phyloP scores from a whole-genome alignment of 192 early-diverging fungal species.

The Chytriomyces sp. region DNA sequence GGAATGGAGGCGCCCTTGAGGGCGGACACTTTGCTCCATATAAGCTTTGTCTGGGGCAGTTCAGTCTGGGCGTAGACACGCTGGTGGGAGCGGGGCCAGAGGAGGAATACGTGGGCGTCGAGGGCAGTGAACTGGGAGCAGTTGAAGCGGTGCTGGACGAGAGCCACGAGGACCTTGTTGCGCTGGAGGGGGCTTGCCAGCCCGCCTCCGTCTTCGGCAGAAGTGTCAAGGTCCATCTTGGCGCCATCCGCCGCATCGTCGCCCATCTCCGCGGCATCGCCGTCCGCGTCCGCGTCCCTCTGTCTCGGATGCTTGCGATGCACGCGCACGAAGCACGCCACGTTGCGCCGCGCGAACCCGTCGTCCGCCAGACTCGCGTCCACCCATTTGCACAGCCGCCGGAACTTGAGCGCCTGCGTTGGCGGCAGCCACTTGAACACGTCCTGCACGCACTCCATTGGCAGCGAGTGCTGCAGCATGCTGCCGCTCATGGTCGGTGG shows the following conservation, averaged over 20 bases:
- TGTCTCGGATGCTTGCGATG: not conserved
- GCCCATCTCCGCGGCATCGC: not conserved
- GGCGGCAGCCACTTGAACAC: slow-evolving; percentile 20
- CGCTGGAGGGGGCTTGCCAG: not conserved
- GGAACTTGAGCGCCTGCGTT: not conserved
- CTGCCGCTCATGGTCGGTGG: not conserved
- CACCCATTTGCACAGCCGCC: not conserved
- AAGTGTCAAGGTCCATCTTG: not conserved
- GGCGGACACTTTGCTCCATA: not conserved
- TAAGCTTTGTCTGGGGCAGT: not conserved
- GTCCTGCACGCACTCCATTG: not conserved
- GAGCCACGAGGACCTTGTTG: not conserved
- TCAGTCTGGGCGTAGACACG: not conserved
- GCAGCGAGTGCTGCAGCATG: not conserved
- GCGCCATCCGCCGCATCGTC: not conserved
- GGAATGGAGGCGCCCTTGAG: not conserved
- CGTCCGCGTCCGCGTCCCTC: not conserved
- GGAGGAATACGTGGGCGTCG: not conserved
- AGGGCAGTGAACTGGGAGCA: not conserved
- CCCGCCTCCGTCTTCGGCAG: not conserved
- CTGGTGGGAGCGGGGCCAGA: not conserved
- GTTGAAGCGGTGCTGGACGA: not conserved
- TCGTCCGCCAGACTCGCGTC: not conserved
- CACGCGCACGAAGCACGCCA: not conserved
- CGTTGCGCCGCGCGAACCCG: slow-evolving; percentile 8